These are phyloP conservation scores for Bonia amplexicaulis DNA, from an alignment of 176 grass and related monocot genomes.

Conservation along the genomic window DNA sequence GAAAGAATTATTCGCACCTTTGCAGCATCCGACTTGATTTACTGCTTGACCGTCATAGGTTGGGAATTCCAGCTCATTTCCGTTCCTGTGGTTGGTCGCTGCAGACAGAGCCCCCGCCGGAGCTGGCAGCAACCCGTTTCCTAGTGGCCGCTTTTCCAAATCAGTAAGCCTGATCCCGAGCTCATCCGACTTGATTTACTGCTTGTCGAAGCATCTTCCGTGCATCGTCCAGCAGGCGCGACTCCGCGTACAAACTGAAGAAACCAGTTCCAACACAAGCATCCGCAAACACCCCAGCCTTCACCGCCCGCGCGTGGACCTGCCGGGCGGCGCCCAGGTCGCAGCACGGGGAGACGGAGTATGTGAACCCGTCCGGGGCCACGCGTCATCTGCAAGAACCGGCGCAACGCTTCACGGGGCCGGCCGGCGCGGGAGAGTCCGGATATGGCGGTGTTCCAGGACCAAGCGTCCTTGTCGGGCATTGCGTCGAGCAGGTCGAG, in stretches of 20 bases:
- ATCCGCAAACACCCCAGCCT: not conserved
- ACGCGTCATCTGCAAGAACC: slow-evolving; percentile 4
- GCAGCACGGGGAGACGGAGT: slow-evolving; percentile 8
- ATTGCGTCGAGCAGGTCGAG: not conserved
- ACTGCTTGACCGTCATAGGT: too few relatives aligned
- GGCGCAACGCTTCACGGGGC: not conserved
- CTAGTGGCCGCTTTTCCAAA: too few relatives aligned
- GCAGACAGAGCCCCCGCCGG: too few relatives aligned
- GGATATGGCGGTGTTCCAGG: slow-evolving; percentile 3
- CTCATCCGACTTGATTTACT: too few relatives aligned
- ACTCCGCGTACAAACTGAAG: slow-evolving; percentile 36
- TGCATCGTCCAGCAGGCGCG: slow-evolving; percentile 34
- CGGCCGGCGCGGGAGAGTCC: not conserved
- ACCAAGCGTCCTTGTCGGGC: slow-evolving; percentile 7
- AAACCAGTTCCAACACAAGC: not conserved
- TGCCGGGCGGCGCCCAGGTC: not conserved
- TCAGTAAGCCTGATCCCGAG: too few relatives aligned
- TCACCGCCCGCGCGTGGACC: not conserved
- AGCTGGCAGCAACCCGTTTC: too few relatives aligned
- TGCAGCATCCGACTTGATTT: too few relatives aligned
- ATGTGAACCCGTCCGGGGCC: slow-evolving; percentile 1
- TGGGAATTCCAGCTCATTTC: too few relatives aligned
- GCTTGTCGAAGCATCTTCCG: too few relatives aligned
- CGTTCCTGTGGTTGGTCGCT: too few relatives aligned
- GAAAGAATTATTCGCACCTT: too few relatives aligned